Evolutionary conservation across 2,329 filamentous ascomycete species (phyloP).

Genomic region (Penicillium psychrosexuale): DNA sequence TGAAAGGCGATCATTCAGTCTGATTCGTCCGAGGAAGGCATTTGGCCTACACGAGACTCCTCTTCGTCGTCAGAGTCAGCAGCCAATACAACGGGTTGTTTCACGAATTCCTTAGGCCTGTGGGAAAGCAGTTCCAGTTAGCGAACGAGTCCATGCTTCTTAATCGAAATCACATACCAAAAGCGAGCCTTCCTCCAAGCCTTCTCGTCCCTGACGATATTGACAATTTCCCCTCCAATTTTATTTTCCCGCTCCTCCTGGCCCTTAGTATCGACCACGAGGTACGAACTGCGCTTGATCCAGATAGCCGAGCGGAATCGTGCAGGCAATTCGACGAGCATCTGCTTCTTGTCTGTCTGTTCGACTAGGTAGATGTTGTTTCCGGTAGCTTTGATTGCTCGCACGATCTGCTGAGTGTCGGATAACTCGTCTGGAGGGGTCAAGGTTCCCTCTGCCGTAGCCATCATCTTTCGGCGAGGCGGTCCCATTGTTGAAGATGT

Average conservation of each 20-base stretch:
- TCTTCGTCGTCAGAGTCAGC: slow-evolving; percentile 69
- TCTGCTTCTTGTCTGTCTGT: slow-evolving; percentile 61
- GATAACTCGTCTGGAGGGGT: slow-evolving; percentile 55
- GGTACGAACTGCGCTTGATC: slow-evolving; percentile 85
- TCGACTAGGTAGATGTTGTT: slow-evolving; percentile 85
- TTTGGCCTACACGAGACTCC: slow-evolving; percentile 75
- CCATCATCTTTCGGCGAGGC: slow-evolving; percentile 72
- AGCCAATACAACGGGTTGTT: slow-evolving; percentile 59
- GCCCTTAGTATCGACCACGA: slow-evolving; percentile 70
- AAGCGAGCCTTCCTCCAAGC: slow-evolving; percentile 84
- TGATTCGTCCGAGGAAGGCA: slow-evolving; percentile 79
- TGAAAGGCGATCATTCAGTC: slow-evolving; percentile 44
- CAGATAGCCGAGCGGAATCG: slow-evolving; percentile 90
- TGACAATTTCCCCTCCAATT: slow-evolving; percentile 83
- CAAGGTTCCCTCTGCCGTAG: slow-evolving; percentile 71
- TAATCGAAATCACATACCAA: slow-evolving; percentile 58
- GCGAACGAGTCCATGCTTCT: not conserved
- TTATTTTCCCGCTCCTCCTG: slow-evolving; percentile 69
- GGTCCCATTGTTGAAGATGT: slow-evolving; percentile 56
- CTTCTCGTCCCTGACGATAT: slow-evolving; percentile 88
- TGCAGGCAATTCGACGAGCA: slow-evolving; percentile 77
- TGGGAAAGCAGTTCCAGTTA: slow-evolving; percentile 12
- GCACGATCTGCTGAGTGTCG: slow-evolving; percentile 63
- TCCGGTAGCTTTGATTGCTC: slow-evolving; percentile 76
- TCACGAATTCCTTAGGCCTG: slow-evolving; percentile 78